A percentile compares a stretch with the other conserved stretches of the same genome.
Conservation (phyloP, 768 basidiomycete species). For the Mycena kentingensis region DNA sequence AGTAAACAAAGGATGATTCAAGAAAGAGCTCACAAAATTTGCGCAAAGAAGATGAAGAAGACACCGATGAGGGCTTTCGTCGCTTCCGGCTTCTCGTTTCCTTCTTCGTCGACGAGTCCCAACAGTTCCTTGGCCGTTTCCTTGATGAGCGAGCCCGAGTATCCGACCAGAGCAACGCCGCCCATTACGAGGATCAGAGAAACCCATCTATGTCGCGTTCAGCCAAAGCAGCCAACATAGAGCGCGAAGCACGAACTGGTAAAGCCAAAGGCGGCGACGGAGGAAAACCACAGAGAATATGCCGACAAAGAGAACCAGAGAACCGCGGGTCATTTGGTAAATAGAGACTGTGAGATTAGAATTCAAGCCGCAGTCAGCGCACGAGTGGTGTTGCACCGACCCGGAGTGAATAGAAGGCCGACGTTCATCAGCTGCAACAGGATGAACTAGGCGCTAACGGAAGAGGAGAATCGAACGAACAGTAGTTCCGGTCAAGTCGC, state of each 20-base stretch:
- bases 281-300: constrained; percentile 90
- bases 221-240: constrained; percentile 1
- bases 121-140: constrained; percentile 57
- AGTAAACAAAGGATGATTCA: not conserved
- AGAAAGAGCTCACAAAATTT: constrained; percentile 75
- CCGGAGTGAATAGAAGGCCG: constrained; percentile 89
- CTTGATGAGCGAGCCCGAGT: constrained; percentile 86
- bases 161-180: constrained; percentile 84
- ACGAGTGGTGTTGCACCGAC: not conserved
- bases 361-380: not conserved
- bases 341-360: constrained; percentile 74
- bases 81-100: constrained; percentile 60
- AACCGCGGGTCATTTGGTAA: constrained; percentile 95
- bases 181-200: constrained; percentile 87
- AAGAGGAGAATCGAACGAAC: constrained; percentile 45
- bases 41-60: constrained; percentile 90
- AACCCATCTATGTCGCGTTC: constrained; percentile 65
- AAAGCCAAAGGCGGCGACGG: constrained; percentile 78
- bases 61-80: constrained; percentile 81
- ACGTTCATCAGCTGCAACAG: constrained; percentile 80
- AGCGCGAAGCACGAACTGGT: constrained; percentile 61
- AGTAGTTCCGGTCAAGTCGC: constrained; percentile 90
- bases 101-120: constrained; percentile 31
- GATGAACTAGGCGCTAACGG: constrained; percentile 10
- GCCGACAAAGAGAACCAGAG: constrained; percentile 93